Evolutionary conservation across 148 eudicot genomes (phyloP).

Genomic region (Chenopodium suecicum): DNA sequence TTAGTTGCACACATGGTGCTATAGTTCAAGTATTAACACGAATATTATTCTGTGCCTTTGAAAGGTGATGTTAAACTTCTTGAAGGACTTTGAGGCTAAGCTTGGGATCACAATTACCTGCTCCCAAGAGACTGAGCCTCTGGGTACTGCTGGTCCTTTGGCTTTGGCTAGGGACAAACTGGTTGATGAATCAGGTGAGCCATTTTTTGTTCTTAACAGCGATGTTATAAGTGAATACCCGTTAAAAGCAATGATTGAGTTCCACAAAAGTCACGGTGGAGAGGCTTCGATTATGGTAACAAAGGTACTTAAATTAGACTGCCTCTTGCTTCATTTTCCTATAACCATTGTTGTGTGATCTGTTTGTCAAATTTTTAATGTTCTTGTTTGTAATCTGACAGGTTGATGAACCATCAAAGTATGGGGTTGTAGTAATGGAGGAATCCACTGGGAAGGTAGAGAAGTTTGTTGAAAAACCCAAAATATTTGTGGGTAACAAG

Average conservation of each 20-base stretch:
- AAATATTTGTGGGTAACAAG: constrained; percentile 88
- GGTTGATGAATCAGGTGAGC: constrained; percentile 71
- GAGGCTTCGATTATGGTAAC: constrained; percentile 97
- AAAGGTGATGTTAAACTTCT: constrained; percentile 88
- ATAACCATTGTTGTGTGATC: neutral
- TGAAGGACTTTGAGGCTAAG: constrained; percentile 85
- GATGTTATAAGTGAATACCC: constrained; percentile 97
- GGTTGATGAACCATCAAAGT: constrained; percentile 98
- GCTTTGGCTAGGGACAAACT: constrained; percentile 91
- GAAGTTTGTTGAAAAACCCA: constrained; percentile 88
- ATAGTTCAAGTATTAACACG: neutral
- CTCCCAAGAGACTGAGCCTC: constrained; percentile 95
- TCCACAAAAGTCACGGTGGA: constrained; percentile 91
- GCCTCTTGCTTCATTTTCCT: neutral
- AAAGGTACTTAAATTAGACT: constrained; percentile 47
- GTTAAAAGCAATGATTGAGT: constrained; percentile 69
- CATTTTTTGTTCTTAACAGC: constrained; percentile 92
- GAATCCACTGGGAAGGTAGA: constrained; percentile 83
- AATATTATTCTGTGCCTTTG: neutral
- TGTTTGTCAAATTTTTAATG: neutral
- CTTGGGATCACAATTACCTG: constrained; percentile 82
- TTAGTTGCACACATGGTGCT: neutral
- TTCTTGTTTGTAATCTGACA: constrained; percentile 25
- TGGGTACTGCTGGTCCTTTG: constrained; percentile 95
- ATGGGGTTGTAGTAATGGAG: constrained; percentile 90